Evolutionary conservation across 257 asterid species (phyloP).

Genomic region (Ilex asprella): DNA sequence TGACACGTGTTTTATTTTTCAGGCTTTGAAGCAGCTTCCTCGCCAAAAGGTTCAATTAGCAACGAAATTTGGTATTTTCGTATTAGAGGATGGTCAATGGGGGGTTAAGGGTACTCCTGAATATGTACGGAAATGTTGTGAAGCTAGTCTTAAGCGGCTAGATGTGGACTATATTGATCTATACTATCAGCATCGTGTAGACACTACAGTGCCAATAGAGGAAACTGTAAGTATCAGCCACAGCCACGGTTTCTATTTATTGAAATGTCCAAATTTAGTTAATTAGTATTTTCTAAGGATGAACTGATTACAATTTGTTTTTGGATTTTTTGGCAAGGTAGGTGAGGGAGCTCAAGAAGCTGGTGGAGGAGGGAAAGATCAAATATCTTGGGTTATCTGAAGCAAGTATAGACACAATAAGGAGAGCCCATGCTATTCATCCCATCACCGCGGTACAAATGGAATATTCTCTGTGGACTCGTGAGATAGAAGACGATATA

Average conservation of each 20-base stretch:
- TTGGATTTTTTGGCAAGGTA: neutral
- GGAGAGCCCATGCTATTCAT: constrained; percentile 54
- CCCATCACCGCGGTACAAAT: constrained; percentile 49
- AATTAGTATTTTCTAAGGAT: too few species aligned
- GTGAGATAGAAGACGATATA: constrained; percentile 44
- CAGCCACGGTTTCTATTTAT: too few species aligned
- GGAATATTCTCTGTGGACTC: constrained; percentile 57
- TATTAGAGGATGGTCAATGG: neutral
- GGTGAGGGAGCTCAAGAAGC: constrained; percentile 50
- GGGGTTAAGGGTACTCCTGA: constrained; percentile 24
- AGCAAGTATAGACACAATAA: constrained; percentile 45
- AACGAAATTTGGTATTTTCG: constrained; percentile 27
- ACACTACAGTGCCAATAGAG: constrained; percentile 45
- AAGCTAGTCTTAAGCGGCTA: constrained; percentile 46
- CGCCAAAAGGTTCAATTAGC: constrained; percentile 30
- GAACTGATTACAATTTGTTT: too few species aligned
- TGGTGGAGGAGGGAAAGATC: constrained; percentile 53
- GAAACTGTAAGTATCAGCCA: constrained; percentile 36
- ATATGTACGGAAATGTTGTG: constrained; percentile 39
- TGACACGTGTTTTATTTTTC: neutral
- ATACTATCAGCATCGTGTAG: constrained; percentile 43
- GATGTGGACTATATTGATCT: constrained; percentile 50
- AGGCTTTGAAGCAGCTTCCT: constrained; percentile 33
- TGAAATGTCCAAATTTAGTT: too few species aligned
- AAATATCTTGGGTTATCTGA: constrained; percentile 51